Evolutionary conservation across 2,329 filamentous ascomycete genomes (phyloP).

Genomic region (Ceratocystis alfenasii): DNA sequence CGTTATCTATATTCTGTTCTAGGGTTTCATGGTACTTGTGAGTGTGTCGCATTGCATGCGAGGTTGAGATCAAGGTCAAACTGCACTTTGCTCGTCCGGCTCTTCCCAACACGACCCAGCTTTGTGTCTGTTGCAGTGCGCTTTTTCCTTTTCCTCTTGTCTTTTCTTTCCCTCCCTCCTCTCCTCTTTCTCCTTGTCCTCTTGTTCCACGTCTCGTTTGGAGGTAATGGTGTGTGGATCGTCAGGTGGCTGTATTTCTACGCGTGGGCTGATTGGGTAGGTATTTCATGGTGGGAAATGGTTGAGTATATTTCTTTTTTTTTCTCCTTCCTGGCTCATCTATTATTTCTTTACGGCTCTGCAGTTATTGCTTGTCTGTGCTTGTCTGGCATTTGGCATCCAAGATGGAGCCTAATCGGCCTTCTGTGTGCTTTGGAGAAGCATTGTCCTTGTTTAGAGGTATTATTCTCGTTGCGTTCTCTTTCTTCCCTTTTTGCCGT

Average conservation of each 20-base stretch:
- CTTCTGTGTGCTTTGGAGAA: neutral
- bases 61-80: no score
- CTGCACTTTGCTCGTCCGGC: neutral
- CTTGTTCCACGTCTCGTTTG: slow-evolving; percentile 16
- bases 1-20: no score
- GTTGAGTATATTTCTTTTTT: slow-evolving; percentile 24
- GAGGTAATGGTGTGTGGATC: slow-evolving; percentile 15
- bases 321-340: slow-evolving; percentile 28
- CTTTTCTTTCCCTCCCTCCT: no score
- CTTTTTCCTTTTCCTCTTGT: slow-evolving; percentile 25
- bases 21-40: neutral
- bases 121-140: neutral
- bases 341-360: neutral
- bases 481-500: neutral
- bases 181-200: slow-evolving; percentile 23
- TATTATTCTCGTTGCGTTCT: slow-evolving; percentile 1
- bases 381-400: no score
- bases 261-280: slow-evolving; percentile 8
- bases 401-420: neutral
- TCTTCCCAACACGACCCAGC: neutral
- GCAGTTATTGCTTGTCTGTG: neutral
- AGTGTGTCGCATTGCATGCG: neutral
- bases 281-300: slow-evolving; percentile 24
- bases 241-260: slow-evolving; percentile 17
- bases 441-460: neutral